Conservation (phyloP, 2,329 filamentous ascomycete genomes). For the Hypoxylon sp. region DNA sequence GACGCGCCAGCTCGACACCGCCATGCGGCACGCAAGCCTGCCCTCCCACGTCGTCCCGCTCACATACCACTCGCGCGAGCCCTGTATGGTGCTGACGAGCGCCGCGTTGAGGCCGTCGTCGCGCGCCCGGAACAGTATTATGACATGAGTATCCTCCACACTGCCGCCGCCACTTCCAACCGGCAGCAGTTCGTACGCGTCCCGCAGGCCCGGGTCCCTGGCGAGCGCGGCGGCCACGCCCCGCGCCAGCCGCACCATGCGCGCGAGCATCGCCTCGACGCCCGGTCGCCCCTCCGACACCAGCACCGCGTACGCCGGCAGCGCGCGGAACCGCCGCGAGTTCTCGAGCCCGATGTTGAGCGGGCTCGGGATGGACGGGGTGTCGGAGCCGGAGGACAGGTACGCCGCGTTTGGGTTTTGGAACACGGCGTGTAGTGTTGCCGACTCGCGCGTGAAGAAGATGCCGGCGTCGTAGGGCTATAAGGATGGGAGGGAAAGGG, state of each 20-base stretch:
- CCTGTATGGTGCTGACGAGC: conserved; percentile 78
- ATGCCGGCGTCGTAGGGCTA: conserved; percentile 91
- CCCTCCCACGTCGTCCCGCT: conserved; percentile 83
- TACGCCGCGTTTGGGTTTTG: conserved; percentile 88
- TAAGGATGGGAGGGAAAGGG: neutral
- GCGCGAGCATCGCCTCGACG: conserved; percentile 72
- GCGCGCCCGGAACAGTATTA: conserved; percentile 80
- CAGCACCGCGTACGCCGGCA: conserved; percentile 87
- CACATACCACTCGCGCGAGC: conserved; percentile 77
- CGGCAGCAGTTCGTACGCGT: conserved; percentile 39
- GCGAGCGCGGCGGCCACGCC: conserved; percentile 69
- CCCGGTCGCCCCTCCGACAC: conserved; percentile 76
- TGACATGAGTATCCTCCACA: conserved; percentile 67
- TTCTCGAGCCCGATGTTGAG: conserved; percentile 91
- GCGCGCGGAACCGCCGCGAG: conserved; percentile 85
- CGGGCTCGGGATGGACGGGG: conserved; percentile 72
- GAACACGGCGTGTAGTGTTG: conserved; percentile 70
- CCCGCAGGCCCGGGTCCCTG: neutral
- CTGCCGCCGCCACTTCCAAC: conserved; percentile 43
- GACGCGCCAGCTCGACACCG: conserved; percentile 85
- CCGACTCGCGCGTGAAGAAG: conserved; percentile 76
- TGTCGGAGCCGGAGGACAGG: conserved; percentile 57
- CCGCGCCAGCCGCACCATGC: conserved; percentile 76
- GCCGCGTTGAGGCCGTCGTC: conserved; percentile 68
- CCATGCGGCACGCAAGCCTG: conserved; percentile 77